These are phyloP conservation scores for Pseudogymnoascus sp. DNA, from an alignment of 2,329 filamentous ascomycete genomes.

Conservation along the genomic window DNA sequence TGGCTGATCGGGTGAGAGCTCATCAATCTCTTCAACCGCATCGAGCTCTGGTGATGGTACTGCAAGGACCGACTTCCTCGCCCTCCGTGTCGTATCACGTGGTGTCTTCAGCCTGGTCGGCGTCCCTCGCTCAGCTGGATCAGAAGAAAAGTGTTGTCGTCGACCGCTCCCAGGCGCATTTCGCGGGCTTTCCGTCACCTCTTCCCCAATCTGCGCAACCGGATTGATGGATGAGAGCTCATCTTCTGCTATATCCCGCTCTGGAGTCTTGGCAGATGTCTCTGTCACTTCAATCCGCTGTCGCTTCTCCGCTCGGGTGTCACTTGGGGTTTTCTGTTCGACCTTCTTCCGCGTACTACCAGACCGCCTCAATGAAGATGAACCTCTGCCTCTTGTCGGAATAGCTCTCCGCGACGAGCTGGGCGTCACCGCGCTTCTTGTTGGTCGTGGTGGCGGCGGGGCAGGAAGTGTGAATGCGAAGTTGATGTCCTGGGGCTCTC, in stretches of 20 bases:
- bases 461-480: conserved; percentile 46
- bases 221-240: conserved; percentile 9
- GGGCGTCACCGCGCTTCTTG: background rate
- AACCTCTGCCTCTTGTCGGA: conserved; percentile 22
- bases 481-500: conserved; percentile 47
- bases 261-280: background rate
- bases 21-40: conserved; percentile 21
- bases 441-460: conserved; percentile 14
- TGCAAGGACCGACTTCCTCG: background rate
- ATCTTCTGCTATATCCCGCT: conserved; percentile 21
- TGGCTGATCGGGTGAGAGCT: conserved; percentile 26
- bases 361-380: conserved; percentile 12
- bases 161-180: conserved; percentile 49
- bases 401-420: conserved; percentile 17
- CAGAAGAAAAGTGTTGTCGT: conserved; percentile 23
- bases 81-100: conserved; percentile 32
- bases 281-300: conserved; percentile 21
- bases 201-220: conserved; percentile 27
- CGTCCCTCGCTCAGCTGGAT: conserved; percentile 19
- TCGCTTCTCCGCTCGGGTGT: conserved; percentile 14
- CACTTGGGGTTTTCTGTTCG: conserved; percentile 6
- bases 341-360: background rate
- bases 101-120: conserved; percentile 29
- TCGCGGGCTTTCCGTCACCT: conserved; percentile 45
- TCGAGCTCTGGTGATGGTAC: conserved; percentile 9